Base-by-base conservation (phyloP, 768 basidiomycete genomes). In the Mrakia gelida region DNA sequence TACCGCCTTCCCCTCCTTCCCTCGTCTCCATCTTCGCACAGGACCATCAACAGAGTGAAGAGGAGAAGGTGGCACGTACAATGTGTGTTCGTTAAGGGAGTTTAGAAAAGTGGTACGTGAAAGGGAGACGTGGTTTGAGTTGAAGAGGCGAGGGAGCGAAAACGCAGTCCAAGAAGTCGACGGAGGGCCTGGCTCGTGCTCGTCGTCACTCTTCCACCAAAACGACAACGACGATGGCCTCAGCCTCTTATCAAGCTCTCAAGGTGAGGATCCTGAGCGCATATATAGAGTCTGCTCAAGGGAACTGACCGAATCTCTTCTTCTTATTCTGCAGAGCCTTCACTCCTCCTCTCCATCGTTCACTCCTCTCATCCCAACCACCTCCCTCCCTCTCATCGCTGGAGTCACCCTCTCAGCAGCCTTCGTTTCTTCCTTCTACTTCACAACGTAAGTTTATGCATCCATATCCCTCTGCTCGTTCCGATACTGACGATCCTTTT, bases 371-470 rank as follows among this genome's bases (percentile, higher is more conserved):
- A 84, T 95, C 73, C 86, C 92, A n/a, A 89, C 90, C 41, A 83
- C 85, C 1, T 82, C 91, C 30, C 87, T 97, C 45, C 92, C 93
- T 3, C 89, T 88, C 82, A 86, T 95, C 81, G 92, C 94, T 13
- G 88, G 92, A 81, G 75, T 91, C 80, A 88, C 92, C 79, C 88
- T 96, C 63, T 82, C 88, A 0, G 85, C 89, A 26, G 94, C 94
- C 0, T 95, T 97, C 82, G 88, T 82, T n/a, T 89, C 95, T 61
- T 88, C 91, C 0, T 96, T 96, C 87, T 94, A 95, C 86, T 93
- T 93, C 85, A 91, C 94, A 79, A 96, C 85, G 86, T 86, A 72
- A 79, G 86, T 82, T 13, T 0, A 28, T n/a, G 16, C 16, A 38
- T 28, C 49, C 34, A 10, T 49, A 2, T 67, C 18, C 30, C n/a